Evolutionary conservation across 129 eudicot species (phyloP).

Genomic region (Centella asiatica): DNA sequence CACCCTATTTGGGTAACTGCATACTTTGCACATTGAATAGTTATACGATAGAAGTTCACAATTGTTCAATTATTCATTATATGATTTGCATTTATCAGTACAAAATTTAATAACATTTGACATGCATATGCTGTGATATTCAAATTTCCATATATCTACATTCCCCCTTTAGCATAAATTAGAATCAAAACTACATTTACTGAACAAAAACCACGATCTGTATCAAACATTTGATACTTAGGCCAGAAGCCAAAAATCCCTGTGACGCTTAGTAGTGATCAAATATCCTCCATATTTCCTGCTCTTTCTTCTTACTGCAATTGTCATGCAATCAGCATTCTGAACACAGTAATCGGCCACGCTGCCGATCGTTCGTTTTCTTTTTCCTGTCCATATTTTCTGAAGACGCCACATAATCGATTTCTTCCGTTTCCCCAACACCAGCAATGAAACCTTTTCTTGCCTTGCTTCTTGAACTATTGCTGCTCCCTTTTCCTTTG

Average conservation of each 20-base stretch:
- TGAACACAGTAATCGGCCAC: constrained; percentile 54
- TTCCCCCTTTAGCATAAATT: too few species aligned
- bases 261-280: constrained; percentile 70
- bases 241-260: constrained; percentile 80
- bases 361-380: constrained; percentile 27
- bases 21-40: too few species aligned
- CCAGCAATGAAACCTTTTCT: constrained; percentile 38
- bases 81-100: too few species aligned
- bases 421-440: constrained; percentile 51
- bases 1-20: too few species aligned
- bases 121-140: too few species aligned
- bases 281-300: constrained; percentile 66
- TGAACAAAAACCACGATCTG: neutral
- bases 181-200: neutral
- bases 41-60: too few species aligned
- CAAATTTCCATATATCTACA: too few species aligned
- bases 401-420: constrained; percentile 48
- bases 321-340: constrained; percentile 59
- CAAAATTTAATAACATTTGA: too few species aligned
- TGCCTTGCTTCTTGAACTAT: constrained; percentile 58
- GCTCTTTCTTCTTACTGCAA: constrained; percentile 65
- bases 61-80: too few species aligned
- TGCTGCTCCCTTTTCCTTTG: constrained; percentile 45
- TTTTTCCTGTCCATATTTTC: constrained; percentile 46
- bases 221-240: constrained; percentile 11